Evolutionary conservation across 2,329 filamentous ascomycete genomes (phyloP).

Genomic region (Verticillium albo-atrum): DNA sequence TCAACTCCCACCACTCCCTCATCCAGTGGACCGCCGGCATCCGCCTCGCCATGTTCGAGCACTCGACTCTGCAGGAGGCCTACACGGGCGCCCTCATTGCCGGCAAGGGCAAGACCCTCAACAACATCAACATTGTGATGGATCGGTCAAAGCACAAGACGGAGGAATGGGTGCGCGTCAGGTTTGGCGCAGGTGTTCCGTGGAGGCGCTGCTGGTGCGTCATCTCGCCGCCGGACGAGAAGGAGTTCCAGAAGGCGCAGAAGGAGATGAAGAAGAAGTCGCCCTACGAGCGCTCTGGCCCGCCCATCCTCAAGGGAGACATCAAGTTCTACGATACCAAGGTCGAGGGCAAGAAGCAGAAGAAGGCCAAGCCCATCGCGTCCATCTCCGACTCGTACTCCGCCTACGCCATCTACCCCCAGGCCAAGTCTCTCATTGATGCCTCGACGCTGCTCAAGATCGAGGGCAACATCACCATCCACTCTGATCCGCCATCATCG

Average conservation of each 20-base stretch:
- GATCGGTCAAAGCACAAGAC: slow-evolving; percentile 71
- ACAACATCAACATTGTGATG: slow-evolving; percentile 88
- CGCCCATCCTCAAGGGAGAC: slow-evolving; percentile 71
- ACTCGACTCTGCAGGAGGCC: slow-evolving; percentile 87
- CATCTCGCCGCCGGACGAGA: slow-evolving; percentile 87
- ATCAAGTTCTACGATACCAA: slow-evolving; percentile 92
- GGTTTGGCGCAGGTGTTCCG: slow-evolving; percentile 91
- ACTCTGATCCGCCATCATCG: slow-evolving; percentile 69
- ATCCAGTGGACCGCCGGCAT: slow-evolving; percentile 96
- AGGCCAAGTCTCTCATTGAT: slow-evolving; percentile 89
- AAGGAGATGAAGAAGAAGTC: slow-evolving; percentile 80
- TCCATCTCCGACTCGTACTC: slow-evolving; percentile 88
- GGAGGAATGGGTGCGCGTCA: slow-evolving; percentile 91
- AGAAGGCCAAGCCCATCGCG: slow-evolving; percentile 86
- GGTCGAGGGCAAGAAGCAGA: slow-evolving; percentile 74
- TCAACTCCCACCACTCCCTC: slow-evolving; percentile 89
- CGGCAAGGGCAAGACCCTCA: slow-evolving; percentile 83
- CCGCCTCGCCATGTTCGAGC: slow-evolving; percentile 88
- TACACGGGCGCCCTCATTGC: slow-evolving; percentile 96
- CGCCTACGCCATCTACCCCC: slow-evolving; percentile 92
- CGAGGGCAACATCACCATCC: slow-evolving; percentile 85
- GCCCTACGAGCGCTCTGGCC: slow-evolving; percentile 69
- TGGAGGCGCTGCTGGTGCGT: slow-evolving; percentile 98
- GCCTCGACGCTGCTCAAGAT: slow-evolving; percentile 92
- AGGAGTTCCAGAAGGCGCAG: slow-evolving; percentile 78